Percentiles rank a stretch among this genome's conserved stretches.
These are phyloP conservation scores for Cordyceps fumosorosea DNA, from an alignment of 2,329 filamentous ascomycete genomes.

Conservation along the genomic window DNA sequence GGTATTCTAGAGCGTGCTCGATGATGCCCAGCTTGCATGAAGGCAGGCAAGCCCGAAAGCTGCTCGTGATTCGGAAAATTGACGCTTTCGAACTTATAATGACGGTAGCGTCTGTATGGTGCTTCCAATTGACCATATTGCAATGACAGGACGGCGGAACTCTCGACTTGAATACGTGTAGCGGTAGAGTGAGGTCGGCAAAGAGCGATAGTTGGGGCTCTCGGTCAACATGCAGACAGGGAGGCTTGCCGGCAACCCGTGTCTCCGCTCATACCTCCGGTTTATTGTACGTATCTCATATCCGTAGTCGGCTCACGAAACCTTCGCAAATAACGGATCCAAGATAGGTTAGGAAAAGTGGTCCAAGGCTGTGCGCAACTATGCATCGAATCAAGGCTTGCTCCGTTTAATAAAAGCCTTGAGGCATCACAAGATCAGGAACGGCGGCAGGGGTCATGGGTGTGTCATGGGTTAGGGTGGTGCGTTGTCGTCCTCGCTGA, in stretches of 20 bases:
- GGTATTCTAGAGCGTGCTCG: neutral
- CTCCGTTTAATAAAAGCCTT: neutral
- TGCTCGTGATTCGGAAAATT: neutral
- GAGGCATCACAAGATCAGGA: constrained; percentile 12
- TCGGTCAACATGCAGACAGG: neutral
- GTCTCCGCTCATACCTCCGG: too few species aligned
- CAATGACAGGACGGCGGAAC: neutral
- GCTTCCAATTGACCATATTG: neutral
- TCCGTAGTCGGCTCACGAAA: neutral
- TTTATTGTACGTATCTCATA: neutral
- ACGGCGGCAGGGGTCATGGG: constrained; percentile 8
- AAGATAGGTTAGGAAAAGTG: neutral
- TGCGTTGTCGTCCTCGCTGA: neutral
- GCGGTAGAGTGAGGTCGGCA: neutral
- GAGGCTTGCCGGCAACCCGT: neutral
- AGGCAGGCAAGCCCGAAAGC: neutral
- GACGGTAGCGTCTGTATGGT: too few species aligned
- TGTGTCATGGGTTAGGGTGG: constrained; percentile 8
- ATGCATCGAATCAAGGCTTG: neutral
- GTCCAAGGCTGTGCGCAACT: neutral
- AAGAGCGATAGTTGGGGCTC: neutral
- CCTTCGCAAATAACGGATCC: neutral
- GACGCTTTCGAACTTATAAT: too few species aligned
- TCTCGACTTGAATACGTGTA: neutral
- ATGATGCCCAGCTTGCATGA: neutral